Evolutionary conservation across 192 early-diverging fungal genomes (phyloP), one percentile per base, ranked within the genome.

Genomic region (Geranomyces michiganensis): DNA sequence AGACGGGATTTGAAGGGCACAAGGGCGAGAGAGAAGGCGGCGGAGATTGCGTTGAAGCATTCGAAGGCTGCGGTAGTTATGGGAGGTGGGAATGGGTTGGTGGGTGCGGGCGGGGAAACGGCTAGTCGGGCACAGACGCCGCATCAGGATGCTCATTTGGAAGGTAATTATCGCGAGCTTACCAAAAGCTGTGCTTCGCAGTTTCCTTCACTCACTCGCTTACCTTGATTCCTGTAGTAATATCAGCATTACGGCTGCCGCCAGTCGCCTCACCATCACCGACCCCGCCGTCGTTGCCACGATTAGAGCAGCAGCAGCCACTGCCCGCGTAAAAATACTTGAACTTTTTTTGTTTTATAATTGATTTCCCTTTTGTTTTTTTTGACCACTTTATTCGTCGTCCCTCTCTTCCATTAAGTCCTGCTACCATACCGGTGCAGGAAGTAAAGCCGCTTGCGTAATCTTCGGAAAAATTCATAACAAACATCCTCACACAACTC

Each of bases 1-100:
- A 65, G 86, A 46, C 70, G 73, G 26, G 86, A 87, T 64, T 62
- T 86, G 47, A 74, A 70, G 31, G 61, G 36, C 55, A 64, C 74
- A 10, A 55, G 76, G 49, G 68, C 73, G 46, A 77, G 77, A 65
- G 81, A 83, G 69, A 79, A 80, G 67, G 74, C 75, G 9, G 70
- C 76, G 5, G 81, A 83, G 65, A 30, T 78, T 22, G 78, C 72
- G 13, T 41, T 83, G 66, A 79, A 76, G 53, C 66, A 68, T 55
- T 24, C 29, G 4, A 51, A 68, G 22, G 15, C 30, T 5, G 31
- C 4, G 51, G n/a, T n/a, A n/a, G 51, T 26, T n/a, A 53, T 3
- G 4, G 19, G 4, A 8, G 21, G 26, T 26, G 21, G 4, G 26
- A 15, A 17, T 26, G 51, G 21, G 4, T 3, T 17, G 51, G 21